phyloP scores from a whole-genome alignment of 2,329 filamentous ascomycete genomes.

The Pseudocercospora fijiensis region DNA sequence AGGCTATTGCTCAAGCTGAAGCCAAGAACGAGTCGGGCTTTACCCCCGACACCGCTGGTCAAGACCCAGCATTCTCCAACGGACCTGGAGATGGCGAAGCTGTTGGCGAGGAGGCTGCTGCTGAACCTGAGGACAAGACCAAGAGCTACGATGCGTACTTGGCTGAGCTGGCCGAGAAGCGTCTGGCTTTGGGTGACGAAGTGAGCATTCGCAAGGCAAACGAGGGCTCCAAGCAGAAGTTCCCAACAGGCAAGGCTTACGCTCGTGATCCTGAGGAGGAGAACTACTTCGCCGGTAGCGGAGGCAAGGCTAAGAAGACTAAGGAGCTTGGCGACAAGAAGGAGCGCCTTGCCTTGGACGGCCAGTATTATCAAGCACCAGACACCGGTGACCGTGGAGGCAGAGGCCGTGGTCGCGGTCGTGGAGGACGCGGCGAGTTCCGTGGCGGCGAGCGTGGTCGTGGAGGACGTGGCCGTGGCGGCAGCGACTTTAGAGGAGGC shows the following conservation, averaged over 20 bases:
- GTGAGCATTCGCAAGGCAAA: conserved; percentile 84
- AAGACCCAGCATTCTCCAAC: conserved; percentile 46
- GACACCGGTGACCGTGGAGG: conserved; percentile 57
- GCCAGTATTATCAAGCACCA: conserved; percentile 60
- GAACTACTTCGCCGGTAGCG: conserved; percentile 68
- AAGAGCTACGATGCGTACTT: conserved; percentile 90
- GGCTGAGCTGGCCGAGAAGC: conserved; percentile 73
- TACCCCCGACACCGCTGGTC: conserved; percentile 38
- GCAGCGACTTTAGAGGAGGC: conserved; percentile 40
- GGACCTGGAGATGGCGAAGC: conserved; percentile 43
- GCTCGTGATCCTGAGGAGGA: conserved; percentile 60
- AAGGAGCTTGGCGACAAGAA: conserved; percentile 84
- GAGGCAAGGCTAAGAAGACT: conserved; percentile 74
- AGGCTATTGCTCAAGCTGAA: conserved; percentile 71
- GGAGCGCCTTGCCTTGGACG: conserved; percentile 83
- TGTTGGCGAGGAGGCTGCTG: conserved; percentile 33
- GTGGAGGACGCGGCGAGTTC: conserved; percentile 43
- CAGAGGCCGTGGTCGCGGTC: conserved; percentile 50
- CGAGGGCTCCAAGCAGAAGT: conserved; percentile 94
- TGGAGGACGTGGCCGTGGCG: conserved; percentile 35
- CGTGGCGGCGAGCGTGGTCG: conserved; percentile 46
- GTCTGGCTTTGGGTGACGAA: conserved; percentile 64
- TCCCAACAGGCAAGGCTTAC: conserved; percentile 75
- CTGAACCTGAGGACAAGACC: conserved; percentile 68
- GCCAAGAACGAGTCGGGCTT: conserved; percentile 33